Evolutionary conservation across 495 filamentous ascomycete species (phyloP).

Genomic region (Xylaria acuta): DNA sequence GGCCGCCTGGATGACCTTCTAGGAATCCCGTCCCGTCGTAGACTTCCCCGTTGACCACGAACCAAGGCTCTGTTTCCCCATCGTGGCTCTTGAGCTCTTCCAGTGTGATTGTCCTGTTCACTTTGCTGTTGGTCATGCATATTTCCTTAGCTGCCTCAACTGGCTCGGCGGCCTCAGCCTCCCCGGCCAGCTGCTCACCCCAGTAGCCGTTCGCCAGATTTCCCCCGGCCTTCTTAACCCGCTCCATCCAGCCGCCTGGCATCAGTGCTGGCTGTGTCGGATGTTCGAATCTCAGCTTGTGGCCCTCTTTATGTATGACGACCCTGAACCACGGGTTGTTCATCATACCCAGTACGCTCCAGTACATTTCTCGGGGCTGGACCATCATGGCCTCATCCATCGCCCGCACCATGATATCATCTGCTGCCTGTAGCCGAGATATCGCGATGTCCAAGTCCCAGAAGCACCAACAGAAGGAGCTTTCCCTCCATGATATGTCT

Average conservation of each 20-base stretch:
- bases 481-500: conserved; percentile 84
- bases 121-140: conserved; percentile 77
- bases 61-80: conserved; percentile 77
- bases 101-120: conserved; percentile 68
- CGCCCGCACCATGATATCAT: conserved; percentile 81
- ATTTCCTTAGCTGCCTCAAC: conserved; percentile 66
- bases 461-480: conserved; percentile 92
- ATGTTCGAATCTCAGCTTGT: conserved; percentile 81
- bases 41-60: conserved; percentile 89
- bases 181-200: conserved; percentile 76
- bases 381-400: conserved; percentile 93
- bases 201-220: conserved; percentile 83
- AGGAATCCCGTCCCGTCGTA: conserved; percentile 89
- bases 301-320: conserved; percentile 73
- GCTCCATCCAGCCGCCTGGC: conserved; percentile 94
- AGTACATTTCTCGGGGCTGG: conserved; percentile 95
- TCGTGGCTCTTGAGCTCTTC: conserved; percentile 78
- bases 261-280: conserved; percentile 83
- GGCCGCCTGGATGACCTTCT: conserved; percentile 87
- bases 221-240: conserved; percentile 86
- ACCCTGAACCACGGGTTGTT: conserved; percentile 96
- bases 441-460: conserved; percentile 80
- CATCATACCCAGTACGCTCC: conserved; percentile 98
- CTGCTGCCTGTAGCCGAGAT: conserved; percentile 63
- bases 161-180: conserved; percentile 49